Evolutionary conservation across 495 filamentous ascomycete genomes (phyloP), one percentile per base, ranked within the genome.

Genomic region (Rhypophila decipiens): DNA sequence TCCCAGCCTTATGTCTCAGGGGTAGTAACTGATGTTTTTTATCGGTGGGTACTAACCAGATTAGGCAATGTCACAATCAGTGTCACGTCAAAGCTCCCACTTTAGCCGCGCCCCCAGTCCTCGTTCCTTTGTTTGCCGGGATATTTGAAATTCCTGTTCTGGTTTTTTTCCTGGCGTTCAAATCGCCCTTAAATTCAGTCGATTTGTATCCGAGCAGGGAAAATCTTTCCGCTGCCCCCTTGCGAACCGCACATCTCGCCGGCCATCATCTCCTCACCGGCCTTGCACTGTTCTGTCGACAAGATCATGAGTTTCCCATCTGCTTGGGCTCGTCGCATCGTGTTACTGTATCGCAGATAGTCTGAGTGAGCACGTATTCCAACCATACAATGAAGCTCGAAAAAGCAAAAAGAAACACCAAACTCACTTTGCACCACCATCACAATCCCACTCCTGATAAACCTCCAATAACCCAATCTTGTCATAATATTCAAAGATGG

Each of bases 401-500:
- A 20, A 23, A 24, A 35, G 11, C 24, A 34, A 19, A 36, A 42
- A 27, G 17, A 42, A 22, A 4, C 35, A n/a, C 11, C 21, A 21
- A 40, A 40, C 47, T 44, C 31, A 44, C 47, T 33, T 38, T 5
- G 21, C 40, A 15, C 0, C 19, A 20, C 13, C 27, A 7, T 10
- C 39, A 50, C 47, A 50, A 38, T 19, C 36, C 47, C 40, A 50
- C 20, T 39, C 39, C 47, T 50, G 47, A 50, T 50, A 44, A 15
- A 50, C 39, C 2, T 20, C 18, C 47, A 50, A 50, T 33, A 42
- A 22, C n/a, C 39, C 47, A 10, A 50, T 27, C 29, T 27, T 22
- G 38, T 44, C 39, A 21, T 50, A 27, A 39, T 44, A 50, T 21
- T 39, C 27, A 33, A 50, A 50, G 33, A 35, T 19, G 5, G 47